Evolutionary conservation across 306 rosid genomes (phyloP).

Genomic region (Lagenaria siceraria): DNA sequence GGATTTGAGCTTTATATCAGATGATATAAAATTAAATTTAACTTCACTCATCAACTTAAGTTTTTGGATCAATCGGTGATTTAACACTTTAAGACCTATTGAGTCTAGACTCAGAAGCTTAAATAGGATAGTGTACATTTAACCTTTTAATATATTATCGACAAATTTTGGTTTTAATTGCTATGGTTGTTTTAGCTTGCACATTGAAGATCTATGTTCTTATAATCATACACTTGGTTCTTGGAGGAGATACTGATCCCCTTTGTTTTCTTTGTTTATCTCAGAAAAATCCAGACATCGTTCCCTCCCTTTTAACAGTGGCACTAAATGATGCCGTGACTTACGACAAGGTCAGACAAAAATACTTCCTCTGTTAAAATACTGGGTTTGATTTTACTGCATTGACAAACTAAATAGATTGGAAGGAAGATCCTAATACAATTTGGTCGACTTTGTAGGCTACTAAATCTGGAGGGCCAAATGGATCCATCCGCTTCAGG

Average conservation of each 20-base stretch:
- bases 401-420: neutral
- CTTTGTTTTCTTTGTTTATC: conserved; percentile 12
- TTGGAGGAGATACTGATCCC: neutral
- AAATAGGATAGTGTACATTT: neutral
- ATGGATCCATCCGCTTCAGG: conserved; percentile 92
- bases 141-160: neutral
- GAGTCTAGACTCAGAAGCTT: neutral
- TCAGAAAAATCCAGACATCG: conserved; percentile 63
- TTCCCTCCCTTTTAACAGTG: conserved; percentile 56
- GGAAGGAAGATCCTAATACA: conserved; percentile 17
- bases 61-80: no score
- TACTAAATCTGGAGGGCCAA: conserved; percentile 89
- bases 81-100: neutral
- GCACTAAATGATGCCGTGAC: conserved; percentile 79
- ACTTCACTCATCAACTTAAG: no score
- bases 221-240: neutral
- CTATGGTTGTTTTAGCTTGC: neutral
- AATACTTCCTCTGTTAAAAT: neutral
- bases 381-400: neutral
- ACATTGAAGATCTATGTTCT: neutral
- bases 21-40: no score
- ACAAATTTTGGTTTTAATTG: neutral
- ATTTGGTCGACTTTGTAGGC: conserved; percentile 58
- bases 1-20: neutral
- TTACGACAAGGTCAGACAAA: conserved; percentile 72